These are phyloP conservation scores for Juncus effusus DNA, from an alignment of 176 grass and related monocot genomes.

Conservation along the genomic window DNA sequence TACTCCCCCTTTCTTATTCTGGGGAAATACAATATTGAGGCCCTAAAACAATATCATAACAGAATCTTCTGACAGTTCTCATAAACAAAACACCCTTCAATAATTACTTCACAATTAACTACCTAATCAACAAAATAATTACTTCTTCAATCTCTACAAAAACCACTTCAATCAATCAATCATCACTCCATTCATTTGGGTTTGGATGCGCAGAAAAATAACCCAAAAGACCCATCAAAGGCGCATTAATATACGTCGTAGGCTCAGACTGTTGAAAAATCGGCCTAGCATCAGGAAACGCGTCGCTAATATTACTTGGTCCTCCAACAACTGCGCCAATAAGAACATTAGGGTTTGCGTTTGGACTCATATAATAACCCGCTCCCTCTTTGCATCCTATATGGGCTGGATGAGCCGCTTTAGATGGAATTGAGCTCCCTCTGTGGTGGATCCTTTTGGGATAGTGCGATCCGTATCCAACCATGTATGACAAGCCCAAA, in stretches of 20 bases:
- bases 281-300: constrained; percentile 55
- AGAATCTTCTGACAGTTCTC: too few species aligned
- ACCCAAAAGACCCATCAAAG: constrained; percentile 64
- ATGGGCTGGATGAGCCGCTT: constrained; percentile 39
- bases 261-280: constrained; percentile 86
- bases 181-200: constrained; percentile 22
- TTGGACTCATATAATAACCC: constrained; percentile 44
- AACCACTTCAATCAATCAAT: background rate
- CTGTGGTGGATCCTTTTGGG: constrained; percentile 85
- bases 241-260: constrained; percentile 89
- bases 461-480: constrained; percentile 60
- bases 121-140: background rate
- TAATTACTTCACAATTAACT: background rate
- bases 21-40: constrained; percentile 17
- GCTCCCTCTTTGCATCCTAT: constrained; percentile 76
- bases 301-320: constrained; percentile 68
- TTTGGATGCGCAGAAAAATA: constrained; percentile 70
- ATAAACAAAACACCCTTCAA: background rate
- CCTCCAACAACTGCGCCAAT: constrained; percentile 74
- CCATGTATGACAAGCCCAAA: constrained; percentile 94
- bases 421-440: constrained; percentile 68
- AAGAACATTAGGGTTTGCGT: constrained; percentile 68
- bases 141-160: too few species aligned
- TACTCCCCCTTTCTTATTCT: constrained; percentile 16
- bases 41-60: too few species aligned